Base-by-base conservation (phyloP, 108 stramenopile species). In the Nannochloropsis oceanica region DNA sequence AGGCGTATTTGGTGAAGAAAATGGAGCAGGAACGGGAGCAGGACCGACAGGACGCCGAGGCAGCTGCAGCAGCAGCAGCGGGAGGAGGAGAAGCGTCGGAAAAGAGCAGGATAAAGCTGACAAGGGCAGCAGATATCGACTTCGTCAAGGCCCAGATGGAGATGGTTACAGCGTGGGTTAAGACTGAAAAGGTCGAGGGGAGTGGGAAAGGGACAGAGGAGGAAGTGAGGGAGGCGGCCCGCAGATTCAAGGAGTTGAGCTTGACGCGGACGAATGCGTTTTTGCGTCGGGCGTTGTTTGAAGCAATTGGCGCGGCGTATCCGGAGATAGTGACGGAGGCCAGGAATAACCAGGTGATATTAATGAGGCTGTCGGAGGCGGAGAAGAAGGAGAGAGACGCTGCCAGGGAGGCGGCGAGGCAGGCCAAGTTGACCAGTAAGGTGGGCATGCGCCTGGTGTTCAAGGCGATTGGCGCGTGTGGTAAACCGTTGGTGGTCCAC, bases 361-460 rank as follows among this genome's bases (percentile, higher is more conserved):
- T 82, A 7, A 34, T 79, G 43, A 13, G 25, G 42, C 43, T 79
- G 34, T 44, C 59, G 42, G 34, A 26, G 20, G 24, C n/a, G 44
- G 73, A 86, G 59, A 81, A 81, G 11, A 82, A 82, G 82, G 25
- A 79, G 25, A 81, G 86, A 9, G 73, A 11, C 22, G 86, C 79
- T 2, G 82, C 83, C 11, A 24, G 42, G 27, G 86, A 26, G 73
- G 44, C 25, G 80, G 82, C 79, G 80, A 26, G 46, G 43, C 79
- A 84, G 44, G 79, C 44, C 50, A 79, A n/a, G 59, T 9, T 83
- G 44, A 24, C 27, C 12, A 84, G 80, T 25, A 83, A 83, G 34
- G 43, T 83, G 84, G 87, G 87, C 20, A 84, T 87, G 83, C 83
- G 87, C 0, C 59, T 44, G 42, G 87, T 87, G 18, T 25, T 87